A percentile compares a stretch with the other conserved stretches of the same genome.
These are phyloP conservation scores for Claviceps paspali DNA, from an alignment of 2,329 filamentous ascomycete genomes.

Conservation along the genomic window DNA sequence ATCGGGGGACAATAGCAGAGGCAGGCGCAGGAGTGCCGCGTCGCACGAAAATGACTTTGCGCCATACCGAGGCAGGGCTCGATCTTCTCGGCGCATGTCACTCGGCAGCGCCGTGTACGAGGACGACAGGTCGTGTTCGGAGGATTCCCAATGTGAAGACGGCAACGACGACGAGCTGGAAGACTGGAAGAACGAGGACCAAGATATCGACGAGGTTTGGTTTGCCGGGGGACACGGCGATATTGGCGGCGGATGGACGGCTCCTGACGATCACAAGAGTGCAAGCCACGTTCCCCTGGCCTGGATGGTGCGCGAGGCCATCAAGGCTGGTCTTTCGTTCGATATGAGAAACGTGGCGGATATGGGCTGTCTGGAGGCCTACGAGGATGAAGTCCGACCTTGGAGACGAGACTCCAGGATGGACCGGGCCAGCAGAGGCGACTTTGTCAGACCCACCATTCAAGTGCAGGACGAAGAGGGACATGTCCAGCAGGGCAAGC, in stretches of 20 bases:
- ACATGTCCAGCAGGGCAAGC: constrained; percentile 8
- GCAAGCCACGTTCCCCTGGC: constrained; percentile 53
- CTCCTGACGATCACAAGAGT: constrained; percentile 39
- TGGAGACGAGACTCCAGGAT: not conserved
- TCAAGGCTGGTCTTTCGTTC: constrained; percentile 52
- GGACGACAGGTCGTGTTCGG: constrained; percentile 18
- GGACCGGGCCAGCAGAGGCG: constrained; percentile 5
- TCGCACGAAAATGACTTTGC: constrained; percentile 12
- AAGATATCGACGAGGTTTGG: constrained; percentile 70
- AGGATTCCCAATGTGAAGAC: constrained; percentile 12
- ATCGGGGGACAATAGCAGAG: constrained; percentile 5
- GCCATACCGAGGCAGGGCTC: constrained; percentile 27
- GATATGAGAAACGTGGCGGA: constrained; percentile 52
- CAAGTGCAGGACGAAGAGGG: constrained; percentile 9
- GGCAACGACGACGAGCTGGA: too few relatives aligned
- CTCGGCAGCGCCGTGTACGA: constrained; percentile 9
- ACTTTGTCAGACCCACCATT: constrained; percentile 14
- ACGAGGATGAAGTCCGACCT: constrained; percentile 4
- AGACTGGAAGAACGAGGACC: constrained; percentile 33
- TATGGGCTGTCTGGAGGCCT: constrained; percentile 37
- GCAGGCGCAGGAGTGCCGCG: constrained; percentile 8
- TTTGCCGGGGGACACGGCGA: constrained; percentile 69
- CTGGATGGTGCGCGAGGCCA: constrained; percentile 51
- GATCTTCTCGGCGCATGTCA: constrained; percentile 17
- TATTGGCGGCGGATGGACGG: constrained; percentile 62